phyloP scores from a whole-genome alignment of 805 yeast genomes.

The Saccharomycopsis amapae region DNA sequence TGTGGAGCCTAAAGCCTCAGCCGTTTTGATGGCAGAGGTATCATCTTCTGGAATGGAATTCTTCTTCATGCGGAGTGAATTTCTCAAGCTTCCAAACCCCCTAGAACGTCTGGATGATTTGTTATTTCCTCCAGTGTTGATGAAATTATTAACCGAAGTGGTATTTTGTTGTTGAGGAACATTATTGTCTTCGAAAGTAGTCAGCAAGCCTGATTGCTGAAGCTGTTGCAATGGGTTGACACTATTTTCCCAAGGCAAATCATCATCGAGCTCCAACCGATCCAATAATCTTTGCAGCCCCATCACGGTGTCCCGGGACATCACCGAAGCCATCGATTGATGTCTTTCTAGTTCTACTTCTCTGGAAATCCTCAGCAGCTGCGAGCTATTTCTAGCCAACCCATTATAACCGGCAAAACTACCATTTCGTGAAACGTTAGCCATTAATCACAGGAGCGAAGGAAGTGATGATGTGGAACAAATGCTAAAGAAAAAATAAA shows the following conservation, averaged over 20 bases:
- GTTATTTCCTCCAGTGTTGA: background rate
- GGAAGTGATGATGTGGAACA: too few relatives aligned
- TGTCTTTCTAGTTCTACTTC: slow-evolving; percentile 9
- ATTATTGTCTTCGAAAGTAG: background rate
- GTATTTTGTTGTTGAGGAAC: background rate
- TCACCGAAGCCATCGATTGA: slow-evolving; percentile 14
- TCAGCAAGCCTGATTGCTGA: background rate
- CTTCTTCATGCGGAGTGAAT: background rate
- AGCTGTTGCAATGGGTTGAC: background rate
- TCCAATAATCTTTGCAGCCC: slow-evolving; percentile 9
- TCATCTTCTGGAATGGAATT: background rate
- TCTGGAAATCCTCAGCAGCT: background rate
- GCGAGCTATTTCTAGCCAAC: background rate
- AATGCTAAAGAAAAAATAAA: too few relatives aligned
- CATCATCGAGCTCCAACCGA: slow-evolving; percentile 16
- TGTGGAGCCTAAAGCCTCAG: slow-evolving; percentile 15
- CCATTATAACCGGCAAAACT: too few relatives aligned
- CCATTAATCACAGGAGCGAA: too few relatives aligned
- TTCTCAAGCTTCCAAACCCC: background rate
- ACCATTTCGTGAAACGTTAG: background rate
- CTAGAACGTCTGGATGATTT: background rate
- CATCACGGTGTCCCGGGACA: slow-evolving; percentile 9
- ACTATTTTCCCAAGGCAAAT: slow-evolving; percentile 14
- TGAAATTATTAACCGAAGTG: background rate
- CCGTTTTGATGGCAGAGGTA: slow-evolving; percentile 5